phyloP scores from a whole-genome alignment of 164 flowering plant species.

The Protea cynaroides region DNA sequence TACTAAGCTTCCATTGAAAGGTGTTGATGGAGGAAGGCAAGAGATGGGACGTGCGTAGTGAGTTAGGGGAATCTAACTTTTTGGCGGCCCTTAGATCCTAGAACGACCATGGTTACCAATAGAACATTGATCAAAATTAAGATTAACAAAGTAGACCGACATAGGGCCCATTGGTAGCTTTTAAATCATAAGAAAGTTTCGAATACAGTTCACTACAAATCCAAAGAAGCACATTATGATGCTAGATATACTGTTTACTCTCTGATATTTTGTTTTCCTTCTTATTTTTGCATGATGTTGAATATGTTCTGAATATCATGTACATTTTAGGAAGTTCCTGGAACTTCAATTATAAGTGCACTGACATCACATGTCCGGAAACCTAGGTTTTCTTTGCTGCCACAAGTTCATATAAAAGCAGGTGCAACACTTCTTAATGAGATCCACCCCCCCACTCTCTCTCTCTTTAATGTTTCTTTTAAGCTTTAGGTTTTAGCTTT shows the following conservation, averaged over 20 bases:
- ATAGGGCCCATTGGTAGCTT: no score
- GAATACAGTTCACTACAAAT: no score
- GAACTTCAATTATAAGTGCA: constrained; percentile 52
- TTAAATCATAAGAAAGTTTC: no score
- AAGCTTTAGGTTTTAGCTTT: neutral
- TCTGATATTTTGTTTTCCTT: neutral
- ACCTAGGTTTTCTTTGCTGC: constrained; percentile 57
- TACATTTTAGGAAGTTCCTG: constrained; percentile 55
- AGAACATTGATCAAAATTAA: no score
- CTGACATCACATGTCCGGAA: constrained; percentile 48
- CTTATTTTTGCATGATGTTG: neutral
- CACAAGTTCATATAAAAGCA: constrained; percentile 59
- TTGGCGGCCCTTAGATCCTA: no score
- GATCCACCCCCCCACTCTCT: neutral
- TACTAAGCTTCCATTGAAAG: no score
- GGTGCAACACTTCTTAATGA: constrained; percentile 58
- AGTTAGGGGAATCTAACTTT: no score
- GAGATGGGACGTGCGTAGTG: no score
- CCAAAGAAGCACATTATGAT: no score
- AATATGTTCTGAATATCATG: constrained; percentile 4
- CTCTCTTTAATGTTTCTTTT: neutral
- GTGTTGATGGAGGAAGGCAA: no score
- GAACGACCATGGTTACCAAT: no score
- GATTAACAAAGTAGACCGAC: no score
- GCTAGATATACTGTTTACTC: neutral